Evolutionary conservation across 1,284 basidiomycete species (phyloP), one percentile per base, ranked within the genome.

Genomic region (Wolfiporia cocos): DNA sequence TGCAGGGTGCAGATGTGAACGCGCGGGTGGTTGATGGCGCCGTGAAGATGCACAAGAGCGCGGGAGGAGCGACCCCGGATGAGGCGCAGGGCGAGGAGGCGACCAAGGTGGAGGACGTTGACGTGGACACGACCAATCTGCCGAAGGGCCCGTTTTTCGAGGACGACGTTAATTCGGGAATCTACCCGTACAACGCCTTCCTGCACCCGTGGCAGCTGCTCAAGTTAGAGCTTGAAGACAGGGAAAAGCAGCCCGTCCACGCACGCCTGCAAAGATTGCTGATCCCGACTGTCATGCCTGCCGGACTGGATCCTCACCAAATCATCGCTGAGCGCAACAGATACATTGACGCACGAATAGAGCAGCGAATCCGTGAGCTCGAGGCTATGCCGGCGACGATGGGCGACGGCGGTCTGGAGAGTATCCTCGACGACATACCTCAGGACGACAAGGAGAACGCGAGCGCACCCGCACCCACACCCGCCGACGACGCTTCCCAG

Each of bases 111-210:
- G 62, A 63, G 41, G 48, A 58, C 17, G 57, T 53, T 23, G 54
- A 55, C 17, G 46, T 56, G 24, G 49, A 58, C 17, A 51, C 53
- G 5, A 56, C 59, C 10, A 76, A 83, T 49, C 59, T 81, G 44
- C 78, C 83, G 20, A 81, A 81, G 50, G 81, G 76, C 0, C 74
- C 78, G 2, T 82, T 81, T 58, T 71, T 90, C 34, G 91, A 94
- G 52, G 85, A 92, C 59, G 82, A 95, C 58, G 68, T 78, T 35
- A 73, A 77, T 47, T 92, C 90, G 3, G 75, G 81, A 39, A 83
- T 97, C 45, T 95, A 96, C 58, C 95, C 95, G 0, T 97, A 95
- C 73, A 98, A 97, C 62, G 85, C 94, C n/a, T 96, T 85, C 62
- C 73, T 76, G 20, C 81, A 94, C 56, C 95, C 95, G 1, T 86